Percentiles rank a stretch among this genome's conserved stretches.
Evolutionary conservation across 1,284 basidiomycete species (phyloP).

Genomic region (Ganoderma boninense): DNA sequence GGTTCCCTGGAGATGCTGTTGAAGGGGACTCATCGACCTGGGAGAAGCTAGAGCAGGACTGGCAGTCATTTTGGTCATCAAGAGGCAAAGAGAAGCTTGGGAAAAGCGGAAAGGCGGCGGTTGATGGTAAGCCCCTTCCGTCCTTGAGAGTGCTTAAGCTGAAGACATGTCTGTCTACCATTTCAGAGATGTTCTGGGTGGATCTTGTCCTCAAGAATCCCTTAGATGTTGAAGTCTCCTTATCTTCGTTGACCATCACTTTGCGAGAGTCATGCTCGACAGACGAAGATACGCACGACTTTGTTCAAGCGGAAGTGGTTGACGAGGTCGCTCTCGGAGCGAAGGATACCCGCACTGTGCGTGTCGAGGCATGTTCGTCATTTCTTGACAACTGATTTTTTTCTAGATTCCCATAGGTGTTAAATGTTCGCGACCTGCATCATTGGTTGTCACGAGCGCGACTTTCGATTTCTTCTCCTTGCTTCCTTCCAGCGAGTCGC

Average conservation of each 20-base stretch:
- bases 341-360: conserved; percentile 66
- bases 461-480: conserved; percentile 75
- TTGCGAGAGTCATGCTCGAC: conserved; percentile 51
- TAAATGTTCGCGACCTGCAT: conserved; percentile 56
- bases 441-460: conserved; percentile 62
- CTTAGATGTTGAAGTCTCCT: conserved; percentile 70
- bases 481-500: conserved; percentile 65
- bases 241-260: conserved; percentile 66
- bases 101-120: conserved; percentile 62
- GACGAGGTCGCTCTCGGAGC: conserved; percentile 64
- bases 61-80: conserved; percentile 68
- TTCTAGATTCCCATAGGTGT: conserved; percentile 70
- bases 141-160: not conserved
- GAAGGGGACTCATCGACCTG: conserved; percentile 58
- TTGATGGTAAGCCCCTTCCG: conserved; percentile 58
- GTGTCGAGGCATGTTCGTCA: conserved; percentile 31
- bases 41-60: conserved; percentile 68
- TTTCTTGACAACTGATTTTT: conserved; percentile 9
- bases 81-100: conserved; percentile 61
- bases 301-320: conserved; percentile 64
- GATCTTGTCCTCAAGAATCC: conserved; percentile 76
- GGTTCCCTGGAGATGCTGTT: conserved; percentile 58
- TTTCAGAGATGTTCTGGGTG: conserved; percentile 76
- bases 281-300: conserved; percentile 46
- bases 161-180: not conserved